Base-by-base conservation (phyloP, 805 yeast species). In the Candida insectorum region DNA sequence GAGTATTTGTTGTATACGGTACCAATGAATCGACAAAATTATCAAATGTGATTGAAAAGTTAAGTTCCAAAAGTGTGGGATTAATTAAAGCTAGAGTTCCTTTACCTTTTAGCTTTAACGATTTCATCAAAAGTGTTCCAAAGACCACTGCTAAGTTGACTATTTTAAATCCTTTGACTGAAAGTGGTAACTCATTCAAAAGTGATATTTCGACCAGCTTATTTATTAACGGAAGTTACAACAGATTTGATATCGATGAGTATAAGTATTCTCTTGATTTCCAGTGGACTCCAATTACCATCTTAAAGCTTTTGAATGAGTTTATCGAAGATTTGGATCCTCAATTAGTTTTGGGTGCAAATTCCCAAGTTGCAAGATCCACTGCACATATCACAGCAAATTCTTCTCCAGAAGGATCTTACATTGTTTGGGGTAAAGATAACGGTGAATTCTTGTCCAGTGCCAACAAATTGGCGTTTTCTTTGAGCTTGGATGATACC, bases 1-100 rank as follows among this genome's bases (percentile, higher is more conserved):
- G 82, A 16, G 85, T 89, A n/a, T 80, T 85, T 55, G 91, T 88
- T 21, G 69, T 80, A n/a, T 79, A 83, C 44, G 95, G 96, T 16
- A 69, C 93, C 25, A 59, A 72, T 26, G 88, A 83, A 54, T 63
- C 82, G 12, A 65, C 77, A 35, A 60, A 76, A 36, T 69, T 85
- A 25, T 48, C 73, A 30, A 57, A 62, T 17, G 66, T 72, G 18
- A 62, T 80, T 29, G 44, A 53, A 21, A 51, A 53, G 14, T 28
- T 30, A 13, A 52, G 64, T 6, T 54, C 58, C 14, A 55, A 58
- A 31, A 58, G 65, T n/a, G 71, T 77, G 32, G 95, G 88, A 43
- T 75, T 81, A 31, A 58, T 89, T 36, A 72, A 81, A 35, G 74
- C 80, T 31, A 76, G 96, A 60, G 76, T 85, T 27, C 91, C 94